phyloP scores from a whole-genome alignment of 306 rosid species.

The Lathyrus oleraceus region DNA sequence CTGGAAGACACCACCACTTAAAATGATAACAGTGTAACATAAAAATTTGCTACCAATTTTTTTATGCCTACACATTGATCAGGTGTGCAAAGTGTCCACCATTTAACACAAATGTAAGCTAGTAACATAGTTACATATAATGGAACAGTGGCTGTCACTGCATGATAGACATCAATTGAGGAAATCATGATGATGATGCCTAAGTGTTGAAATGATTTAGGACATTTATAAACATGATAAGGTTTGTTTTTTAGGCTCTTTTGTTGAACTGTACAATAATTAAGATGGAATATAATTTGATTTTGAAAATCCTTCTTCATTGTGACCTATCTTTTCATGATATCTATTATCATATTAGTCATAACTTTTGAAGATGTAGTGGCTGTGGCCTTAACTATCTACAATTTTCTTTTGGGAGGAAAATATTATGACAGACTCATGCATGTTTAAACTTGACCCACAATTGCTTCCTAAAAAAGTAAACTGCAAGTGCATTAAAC shows the following conservation, averaged over 20 bases:
- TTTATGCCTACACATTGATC: slow-evolving; percentile 92
- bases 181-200: slow-evolving; percentile 63
- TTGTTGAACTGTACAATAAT: too few species aligned
- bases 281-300: slow-evolving; percentile 50
- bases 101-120: slow-evolving; percentile 81
- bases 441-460: too few species aligned
- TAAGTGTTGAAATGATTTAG: slow-evolving; percentile 35
- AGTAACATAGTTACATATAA: slow-evolving; percentile 77
- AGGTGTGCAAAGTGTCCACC: slow-evolving; percentile 90
- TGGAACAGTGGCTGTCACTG: slow-evolving; percentile 80
- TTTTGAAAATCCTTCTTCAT: slow-evolving; percentile 63
- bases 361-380: too few species aligned
- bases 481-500: too few species aligned
- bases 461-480: too few species aligned
- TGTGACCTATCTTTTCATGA: slow-evolving; percentile 8
- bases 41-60: slow-evolving; percentile 84
- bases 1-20: slow-evolving; percentile 76
- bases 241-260: slow-evolving; percentile 38
- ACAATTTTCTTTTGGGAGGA: too few species aligned
- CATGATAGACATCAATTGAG: slow-evolving; percentile 67
- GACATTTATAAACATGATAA: slow-evolving; percentile 34
- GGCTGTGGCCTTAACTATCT: too few species aligned
- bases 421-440: too few species aligned
- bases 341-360: too few species aligned
- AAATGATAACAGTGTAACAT: slow-evolving; percentile 83